Conservation (phyloP, 306 rosid genomes). For the Acacia crassicarpa region DNA sequence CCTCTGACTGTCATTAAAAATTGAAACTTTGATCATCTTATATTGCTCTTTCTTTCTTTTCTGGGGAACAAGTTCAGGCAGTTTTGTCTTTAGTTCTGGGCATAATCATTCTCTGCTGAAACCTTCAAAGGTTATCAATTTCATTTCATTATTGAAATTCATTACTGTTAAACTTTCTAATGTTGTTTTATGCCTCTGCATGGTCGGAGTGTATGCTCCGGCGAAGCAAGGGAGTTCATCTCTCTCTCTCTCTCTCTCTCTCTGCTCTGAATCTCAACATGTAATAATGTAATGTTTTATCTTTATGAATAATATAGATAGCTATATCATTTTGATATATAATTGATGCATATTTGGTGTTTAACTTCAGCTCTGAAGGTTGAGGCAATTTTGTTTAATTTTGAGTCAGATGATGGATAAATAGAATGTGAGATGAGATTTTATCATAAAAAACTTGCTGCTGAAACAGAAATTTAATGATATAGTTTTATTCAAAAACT, state of each 20-base stretch:
- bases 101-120: conserved; percentile 3
- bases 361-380: not conserved
- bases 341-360: conserved; percentile 10
- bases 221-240: conserved; percentile 11
- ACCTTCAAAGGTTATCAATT: conserved; percentile 1
- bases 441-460: not conserved
- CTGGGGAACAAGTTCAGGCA: not conserved
- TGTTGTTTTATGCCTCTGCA: conserved; percentile 15
- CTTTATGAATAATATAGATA: not conserved
- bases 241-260: not conserved
- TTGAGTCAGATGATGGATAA: not conserved
- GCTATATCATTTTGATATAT: not conserved
- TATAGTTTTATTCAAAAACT: conserved; percentile 5
- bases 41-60: not conserved
- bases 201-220: conserved; percentile 32
- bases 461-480: not conserved
- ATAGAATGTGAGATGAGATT: not conserved
- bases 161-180: not conserved
- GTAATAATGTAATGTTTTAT: conserved; percentile 10
- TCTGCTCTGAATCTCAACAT: conserved; percentile 6
- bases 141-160: no score
- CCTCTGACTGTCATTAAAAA: not conserved
- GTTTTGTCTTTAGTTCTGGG: not conserved
- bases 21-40: not conserved
- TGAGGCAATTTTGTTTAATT: not conserved